phyloP scores from a whole-genome alignment of 2,329 filamentous ascomycete genomes.

The Ilyonectria sp. region DNA sequence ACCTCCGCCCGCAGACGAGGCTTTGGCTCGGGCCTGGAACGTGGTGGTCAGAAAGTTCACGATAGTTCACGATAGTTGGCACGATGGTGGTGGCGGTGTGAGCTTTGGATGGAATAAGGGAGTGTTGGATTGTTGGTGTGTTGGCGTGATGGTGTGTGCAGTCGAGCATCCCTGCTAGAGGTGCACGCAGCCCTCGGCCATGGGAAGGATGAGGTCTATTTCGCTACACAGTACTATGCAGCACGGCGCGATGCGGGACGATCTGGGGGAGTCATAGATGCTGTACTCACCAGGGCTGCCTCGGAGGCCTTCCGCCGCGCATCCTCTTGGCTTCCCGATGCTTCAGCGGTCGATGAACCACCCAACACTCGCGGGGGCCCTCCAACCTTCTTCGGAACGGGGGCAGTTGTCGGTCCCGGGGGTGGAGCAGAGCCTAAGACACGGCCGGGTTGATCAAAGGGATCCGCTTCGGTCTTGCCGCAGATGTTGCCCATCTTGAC shows the following conservation, averaged over 20 bases:
- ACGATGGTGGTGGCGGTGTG: background rate
- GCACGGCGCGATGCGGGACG: background rate
- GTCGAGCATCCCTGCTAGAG: background rate
- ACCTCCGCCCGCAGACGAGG: slow-evolving; percentile 70
- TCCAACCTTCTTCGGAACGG: slow-evolving; percentile 68
- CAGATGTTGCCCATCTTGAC: slow-evolving; percentile 86
- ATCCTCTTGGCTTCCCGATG: slow-evolving; percentile 62
- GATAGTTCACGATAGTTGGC: background rate
- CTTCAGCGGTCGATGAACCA: slow-evolving; percentile 47
- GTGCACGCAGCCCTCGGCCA: background rate
- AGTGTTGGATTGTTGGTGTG: background rate
- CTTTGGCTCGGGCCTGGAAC: slow-evolving; percentile 76
- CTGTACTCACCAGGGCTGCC: slow-evolving; percentile 82
- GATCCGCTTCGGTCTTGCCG: slow-evolving; percentile 80
- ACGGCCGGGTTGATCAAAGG: slow-evolving; percentile 81
- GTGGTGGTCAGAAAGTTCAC: slow-evolving; percentile 21
- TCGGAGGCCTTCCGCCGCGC: slow-evolving; percentile 81
- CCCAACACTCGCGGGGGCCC: slow-evolving; percentile 77
- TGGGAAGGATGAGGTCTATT: background rate
- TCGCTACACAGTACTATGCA: background rate
- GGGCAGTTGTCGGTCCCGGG: slow-evolving; percentile 64
- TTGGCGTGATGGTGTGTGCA: background rate
- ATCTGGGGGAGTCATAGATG: background rate
- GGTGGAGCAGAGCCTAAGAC: slow-evolving; percentile 72
- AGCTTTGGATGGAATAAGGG: background rate